These are phyloP conservation scores for Trypanosoma boissoni DNA, from an alignment of 208 protist species.

Conservation along the genomic window DNA sequence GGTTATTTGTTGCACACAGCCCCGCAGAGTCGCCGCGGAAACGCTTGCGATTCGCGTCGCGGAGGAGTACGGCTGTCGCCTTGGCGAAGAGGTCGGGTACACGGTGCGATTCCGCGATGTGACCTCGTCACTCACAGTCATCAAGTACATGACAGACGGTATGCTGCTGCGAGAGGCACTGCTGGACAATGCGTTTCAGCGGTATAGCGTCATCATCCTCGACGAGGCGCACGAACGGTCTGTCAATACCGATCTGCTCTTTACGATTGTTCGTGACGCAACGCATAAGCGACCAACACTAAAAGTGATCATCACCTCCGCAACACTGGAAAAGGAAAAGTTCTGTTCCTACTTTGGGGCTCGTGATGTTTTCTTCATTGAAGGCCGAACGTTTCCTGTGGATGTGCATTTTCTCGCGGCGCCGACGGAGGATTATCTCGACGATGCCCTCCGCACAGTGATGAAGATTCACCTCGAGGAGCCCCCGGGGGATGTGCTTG, in stretches of 20 bases:
- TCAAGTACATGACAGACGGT: conserved; percentile 99
- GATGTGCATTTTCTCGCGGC: conserved; percentile 95
- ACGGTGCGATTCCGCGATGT: conserved; percentile 99
- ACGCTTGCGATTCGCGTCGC: conserved; percentile 98
- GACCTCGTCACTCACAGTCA: conserved; percentile 93
- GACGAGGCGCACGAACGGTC: conserved; percentile 99
- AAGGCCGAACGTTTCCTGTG: conserved; percentile 97
- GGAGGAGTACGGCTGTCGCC: conserved; percentile 96
- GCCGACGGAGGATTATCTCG: conserved; percentile 96
- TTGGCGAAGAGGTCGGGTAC: conserved; percentile 99
- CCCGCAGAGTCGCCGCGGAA: conserved; percentile 98
- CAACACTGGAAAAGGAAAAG: conserved; percentile 98
- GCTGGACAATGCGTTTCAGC: conserved; percentile 91
- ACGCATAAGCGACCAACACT: conserved; percentile 87
- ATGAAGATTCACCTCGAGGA: conserved; percentile 98
- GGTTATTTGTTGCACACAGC: conserved; percentile 96
- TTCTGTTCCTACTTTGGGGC: conserved; percentile 98
- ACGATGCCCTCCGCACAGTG: conserved; percentile 95
- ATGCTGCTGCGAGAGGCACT: conserved; percentile 98
- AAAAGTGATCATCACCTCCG: conserved; percentile 99
- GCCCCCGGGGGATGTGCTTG: conserved; percentile 97
- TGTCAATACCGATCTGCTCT: conserved; percentile 99
- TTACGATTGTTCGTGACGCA: conserved; percentile 97
- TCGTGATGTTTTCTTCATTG: conserved; percentile 96
- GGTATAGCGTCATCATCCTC: conserved; percentile 98